phyloP scores from a whole-genome alignment of 345 rosid species.

The Aquilaria yunnanensis region DNA sequence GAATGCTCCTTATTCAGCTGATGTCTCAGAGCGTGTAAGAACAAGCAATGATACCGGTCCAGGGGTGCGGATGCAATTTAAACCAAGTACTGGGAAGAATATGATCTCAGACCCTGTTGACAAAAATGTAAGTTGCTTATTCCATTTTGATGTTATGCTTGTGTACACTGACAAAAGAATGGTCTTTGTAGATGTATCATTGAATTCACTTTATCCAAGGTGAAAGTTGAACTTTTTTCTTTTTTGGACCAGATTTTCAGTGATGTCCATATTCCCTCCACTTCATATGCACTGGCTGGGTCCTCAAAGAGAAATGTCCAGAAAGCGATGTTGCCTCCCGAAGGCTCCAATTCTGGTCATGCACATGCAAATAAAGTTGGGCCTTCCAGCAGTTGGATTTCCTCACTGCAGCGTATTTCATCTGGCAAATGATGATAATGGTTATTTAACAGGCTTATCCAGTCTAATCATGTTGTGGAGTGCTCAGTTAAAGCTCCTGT shows the following conservation, averaged over 20 bases:
- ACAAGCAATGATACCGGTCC: constrained; percentile 39
- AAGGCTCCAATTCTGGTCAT: constrained; percentile 47
- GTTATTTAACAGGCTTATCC: constrained; percentile 22
- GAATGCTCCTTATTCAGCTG: constrained; percentile 42
- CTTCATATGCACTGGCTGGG: constrained; percentile 54
- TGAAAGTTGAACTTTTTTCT: constrained; percentile 1
- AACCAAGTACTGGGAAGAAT: constrained; percentile 47
- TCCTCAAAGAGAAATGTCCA: constrained; percentile 52
- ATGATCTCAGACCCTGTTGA: constrained; percentile 40
- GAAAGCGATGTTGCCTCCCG: constrained; percentile 42
- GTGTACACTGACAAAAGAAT: neutral
- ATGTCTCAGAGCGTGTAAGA: constrained; percentile 38
- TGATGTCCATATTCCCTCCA: constrained; percentile 48
- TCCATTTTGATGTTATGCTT: neutral
- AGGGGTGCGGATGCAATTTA: constrained; percentile 52
- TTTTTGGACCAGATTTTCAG: constrained; percentile 26
- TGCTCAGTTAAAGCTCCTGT: constrained; percentile 20
- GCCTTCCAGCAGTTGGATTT: constrained; percentile 65
- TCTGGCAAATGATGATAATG: constrained; percentile 53
- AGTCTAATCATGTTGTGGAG: constrained; percentile 16
- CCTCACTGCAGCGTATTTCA: constrained; percentile 64
- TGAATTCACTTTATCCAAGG: neutral
- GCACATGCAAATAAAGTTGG: constrained; percentile 48
- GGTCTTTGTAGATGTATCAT: neutral
- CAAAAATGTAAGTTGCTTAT: constrained; percentile 51